Evolutionary conservation across 2,329 filamentous ascomycete species (phyloP), one percentile per base, ranked within the genome.

Genomic region (Immersiporthe knoxdaviesiana): DNA sequence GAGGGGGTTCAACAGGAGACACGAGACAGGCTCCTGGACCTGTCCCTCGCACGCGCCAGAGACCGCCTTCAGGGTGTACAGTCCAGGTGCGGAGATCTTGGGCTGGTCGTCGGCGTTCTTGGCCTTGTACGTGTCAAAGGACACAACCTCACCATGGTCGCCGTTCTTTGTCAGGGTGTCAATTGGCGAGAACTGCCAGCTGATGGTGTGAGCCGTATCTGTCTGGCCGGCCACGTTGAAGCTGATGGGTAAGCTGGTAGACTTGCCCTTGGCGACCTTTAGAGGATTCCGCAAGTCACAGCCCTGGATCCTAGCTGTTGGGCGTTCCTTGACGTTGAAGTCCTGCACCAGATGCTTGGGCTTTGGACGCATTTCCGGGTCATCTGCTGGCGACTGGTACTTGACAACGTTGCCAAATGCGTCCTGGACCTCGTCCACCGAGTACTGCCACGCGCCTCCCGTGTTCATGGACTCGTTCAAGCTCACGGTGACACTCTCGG

Each of bases 11-110:
- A 97, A 85, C 66, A 99, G 83, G 69, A 97, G 84, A 78, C 95
- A 98, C n/a, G 94, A 96, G 2, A 95, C 92, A 37, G 96, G 96
- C 78, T 99, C 96, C 72, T 95, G 86, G 5, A 99, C 90, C 74
- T 98, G 94, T 60, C 96, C 96, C 44, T 89, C 84, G 76, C 96
- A 99, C 70, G 89, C 91, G 32, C 92, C 90, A 68, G 92, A 88
- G 10, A 98, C 88, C 18, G 92, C 88, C 72, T 89, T 91, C 69
- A 99, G 80, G 0, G 91, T 95, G 80, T 99, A 99, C 35, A 97
- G 86, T 62, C 97, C 96, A 37, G 93, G 89, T 44, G 91, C 88
- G 35, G 88, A 88, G 68, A 98, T 92, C 18, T 80, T 81, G 1
- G 93, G 91, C 70, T 85, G 84, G 67, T 93, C 87, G 56, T 86